These are phyloP conservation scores for Xylariales sp. DNA, from an alignment of 2,329 filamentous ascomycete species.

Conservation along the genomic window DNA sequence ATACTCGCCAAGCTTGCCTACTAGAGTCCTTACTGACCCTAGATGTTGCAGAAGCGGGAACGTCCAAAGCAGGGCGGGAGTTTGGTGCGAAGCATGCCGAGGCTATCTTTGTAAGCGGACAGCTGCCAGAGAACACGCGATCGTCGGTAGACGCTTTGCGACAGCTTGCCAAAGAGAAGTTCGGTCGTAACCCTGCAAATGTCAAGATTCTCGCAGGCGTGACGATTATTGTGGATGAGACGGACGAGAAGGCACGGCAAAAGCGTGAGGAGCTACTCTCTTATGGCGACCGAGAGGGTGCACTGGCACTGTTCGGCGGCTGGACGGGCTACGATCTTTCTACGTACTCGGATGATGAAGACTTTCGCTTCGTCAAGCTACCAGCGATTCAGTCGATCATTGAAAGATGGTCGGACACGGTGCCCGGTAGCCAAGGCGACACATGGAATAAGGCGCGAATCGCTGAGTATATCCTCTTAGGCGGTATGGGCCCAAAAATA, in stretches of 20 bases:
- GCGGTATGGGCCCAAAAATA: constrained; percentile 20
- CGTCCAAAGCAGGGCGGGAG: constrained; percentile 49
- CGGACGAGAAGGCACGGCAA: constrained; percentile 45
- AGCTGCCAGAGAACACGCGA: constrained; percentile 42
- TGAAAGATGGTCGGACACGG: constrained; percentile 25
- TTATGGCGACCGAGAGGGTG: constrained; percentile 48
- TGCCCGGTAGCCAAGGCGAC: constrained; percentile 40
- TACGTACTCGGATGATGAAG: constrained; percentile 50
- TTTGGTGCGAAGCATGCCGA: constrained; percentile 57
- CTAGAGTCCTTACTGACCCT: too few relatives aligned
- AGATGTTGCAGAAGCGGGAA: too few relatives aligned
- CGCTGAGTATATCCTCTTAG: constrained; percentile 34
- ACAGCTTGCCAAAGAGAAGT: constrained; percentile 40
- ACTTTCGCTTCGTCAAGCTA: constrained; percentile 49
- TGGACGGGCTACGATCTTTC: constrained; percentile 58
- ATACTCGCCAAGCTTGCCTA: too few relatives aligned
- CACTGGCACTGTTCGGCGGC: constrained; percentile 49
- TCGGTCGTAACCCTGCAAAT: constrained; percentile 48
- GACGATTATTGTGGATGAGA: constrained; percentile 42
- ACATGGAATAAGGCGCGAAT: constrained; percentile 38
- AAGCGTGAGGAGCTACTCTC: constrained; percentile 47
- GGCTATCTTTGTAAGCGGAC: constrained; percentile 54
- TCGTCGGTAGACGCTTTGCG: constrained; percentile 51
- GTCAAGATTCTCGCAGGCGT: constrained; percentile 51
- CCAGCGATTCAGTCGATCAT: constrained; percentile 37